Base-by-base conservation (phyloP, 2,329 filamentous ascomycete genomes). In the Epichloe bromicola region DNA sequence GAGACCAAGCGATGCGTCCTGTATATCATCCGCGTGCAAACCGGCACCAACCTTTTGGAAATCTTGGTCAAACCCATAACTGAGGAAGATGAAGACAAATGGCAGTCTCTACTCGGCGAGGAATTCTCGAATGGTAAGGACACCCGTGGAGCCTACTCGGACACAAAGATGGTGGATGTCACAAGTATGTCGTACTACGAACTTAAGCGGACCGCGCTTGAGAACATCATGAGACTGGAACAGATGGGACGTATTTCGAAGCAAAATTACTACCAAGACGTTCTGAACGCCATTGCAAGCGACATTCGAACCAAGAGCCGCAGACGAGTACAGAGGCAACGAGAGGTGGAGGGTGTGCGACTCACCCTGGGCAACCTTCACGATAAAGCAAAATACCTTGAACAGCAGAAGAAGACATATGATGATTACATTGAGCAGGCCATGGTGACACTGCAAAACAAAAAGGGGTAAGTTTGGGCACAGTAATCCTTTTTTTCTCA, bases 381-480 rank as follows among this genome's bases (percentile, higher is more conserved):
- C 66, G 82, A 89, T 59, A 93, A 98, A 71, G 90, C 91, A 38
- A 80, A 82, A 57, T 98, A 94, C 69, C 78, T 98, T 10, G 93
- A 98, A 64, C 86, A 89, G 59, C 93, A 98, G 70, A 80, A 95
- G 54, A 95, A 95, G 75, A 93, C 85, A 57, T 98, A 98, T 71
- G 95, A 98, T 65, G 89, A 98, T 70, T 98, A 98, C 69, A 95
- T 98, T 63, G 94, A 98, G 71, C 90, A 95, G 67, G 91, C 93
- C 46, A 96, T 98, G 88, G 78, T 90, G 54, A 98, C 94, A 4
- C 75, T 98, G 53, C 93, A 97, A 67, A 95, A 87, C 70, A 95
- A 96, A 96, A 96, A 96, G 70, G 90, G 85, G 79, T 84, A 75
- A 65, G 78, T 67, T 44, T 37, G n/a, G n/a, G 6, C n/a, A 14